Evolutionary conservation across 2,329 filamentous ascomycete genomes (phyloP).

Genomic region (Cephalotrichum gorgonifer): DNA sequence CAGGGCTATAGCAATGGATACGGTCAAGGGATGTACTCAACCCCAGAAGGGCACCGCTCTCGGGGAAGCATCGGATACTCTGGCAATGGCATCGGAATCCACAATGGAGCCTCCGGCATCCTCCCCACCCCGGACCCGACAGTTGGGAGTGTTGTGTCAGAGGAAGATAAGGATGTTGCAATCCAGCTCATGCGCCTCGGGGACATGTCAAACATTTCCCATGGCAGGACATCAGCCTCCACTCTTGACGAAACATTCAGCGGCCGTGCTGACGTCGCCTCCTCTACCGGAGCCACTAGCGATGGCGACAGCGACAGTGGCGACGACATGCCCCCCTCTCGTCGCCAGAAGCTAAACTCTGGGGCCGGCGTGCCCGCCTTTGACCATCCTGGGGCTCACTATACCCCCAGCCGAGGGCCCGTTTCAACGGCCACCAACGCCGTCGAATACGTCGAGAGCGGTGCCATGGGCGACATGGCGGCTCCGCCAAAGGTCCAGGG

Average conservation of each 20-base stretch:
- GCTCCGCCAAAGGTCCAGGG: slow-evolving; percentile 28
- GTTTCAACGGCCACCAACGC: slow-evolving; percentile 25
- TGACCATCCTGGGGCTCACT: slow-evolving; percentile 41
- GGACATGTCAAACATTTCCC: slow-evolving; percentile 74
- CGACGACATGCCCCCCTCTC: slow-evolving; percentile 46
- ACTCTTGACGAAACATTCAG: slow-evolving; percentile 91
- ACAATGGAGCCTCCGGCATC: slow-evolving; percentile 26
- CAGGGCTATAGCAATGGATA: slow-evolving; percentile 57
- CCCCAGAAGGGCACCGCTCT: slow-evolving; percentile 56
- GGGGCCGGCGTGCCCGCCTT: slow-evolving; percentile 33
- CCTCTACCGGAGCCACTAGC: slow-evolving; percentile 76
- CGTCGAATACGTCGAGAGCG: slow-evolving; percentile 28
- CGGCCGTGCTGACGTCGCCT: slow-evolving; percentile 74
- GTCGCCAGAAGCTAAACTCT: slow-evolving; percentile 45
- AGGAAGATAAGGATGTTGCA: slow-evolving; percentile 87
- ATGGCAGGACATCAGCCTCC: slow-evolving; percentile 85
- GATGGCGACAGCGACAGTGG: slow-evolving; percentile 62
- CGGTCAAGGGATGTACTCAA: slow-evolving; percentile 48
- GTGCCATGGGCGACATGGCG: slow-evolving; percentile 19
- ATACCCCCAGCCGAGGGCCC: slow-evolving; percentile 22
- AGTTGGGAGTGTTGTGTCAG: slow-evolving; percentile 90
- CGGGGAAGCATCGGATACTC: slow-evolving; percentile 53
- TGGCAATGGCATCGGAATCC: slow-evolving; percentile 25
- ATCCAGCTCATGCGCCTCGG: slow-evolving; percentile 94
- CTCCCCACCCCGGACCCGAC: slow-evolving; percentile 95